phyloP scores from a whole-genome alignment of 495 filamentous ascomycete genomes.

The Lentithecium fluviatile region DNA sequence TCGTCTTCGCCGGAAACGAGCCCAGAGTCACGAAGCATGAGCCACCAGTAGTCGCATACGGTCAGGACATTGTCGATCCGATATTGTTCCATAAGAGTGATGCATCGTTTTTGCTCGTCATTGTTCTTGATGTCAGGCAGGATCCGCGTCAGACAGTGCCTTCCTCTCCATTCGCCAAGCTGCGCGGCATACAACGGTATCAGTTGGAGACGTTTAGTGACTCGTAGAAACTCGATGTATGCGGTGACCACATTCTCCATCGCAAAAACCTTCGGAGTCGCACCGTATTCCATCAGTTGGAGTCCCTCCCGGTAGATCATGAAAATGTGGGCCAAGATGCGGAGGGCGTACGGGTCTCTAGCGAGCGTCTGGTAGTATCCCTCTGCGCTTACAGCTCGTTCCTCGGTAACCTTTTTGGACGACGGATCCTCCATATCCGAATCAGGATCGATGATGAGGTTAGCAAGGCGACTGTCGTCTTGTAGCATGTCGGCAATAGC shows the following conservation, averaged over 20 bases:
- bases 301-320: constrained; percentile 48
- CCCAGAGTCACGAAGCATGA: constrained; percentile 6
- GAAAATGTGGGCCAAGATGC: constrained; percentile 62
- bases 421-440: neutral
- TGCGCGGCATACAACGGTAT: constrained; percentile 85
- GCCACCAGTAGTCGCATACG: constrained; percentile 44
- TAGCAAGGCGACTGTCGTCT: constrained; percentile 27
- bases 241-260: constrained; percentile 70
- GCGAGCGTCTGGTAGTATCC: constrained; percentile 17
- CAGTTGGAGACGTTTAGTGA: constrained; percentile 65
- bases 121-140: constrained; percentile 54
- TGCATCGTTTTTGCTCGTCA: constrained; percentile 50
- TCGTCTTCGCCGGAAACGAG: neutral
- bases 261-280: constrained; percentile 32
- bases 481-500: constrained; percentile 56
- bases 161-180: constrained; percentile 53
- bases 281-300: constrained; percentile 42
- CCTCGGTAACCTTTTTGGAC: neutral
- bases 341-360: constrained; percentile 56
- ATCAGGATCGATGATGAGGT: constrained; percentile 21
- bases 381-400: constrained; percentile 12
- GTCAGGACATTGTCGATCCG: constrained; percentile 54
- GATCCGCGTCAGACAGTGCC: constrained; percentile 56
- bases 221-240: constrained; percentile 75
- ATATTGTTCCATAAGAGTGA: constrained; percentile 56